Percentiles rank a stretch among this genome's conserved stretches.
phyloP scores from a whole-genome alignment of 2,329 filamentous ascomycete genomes.

The Fusarium tricinctum region DNA sequence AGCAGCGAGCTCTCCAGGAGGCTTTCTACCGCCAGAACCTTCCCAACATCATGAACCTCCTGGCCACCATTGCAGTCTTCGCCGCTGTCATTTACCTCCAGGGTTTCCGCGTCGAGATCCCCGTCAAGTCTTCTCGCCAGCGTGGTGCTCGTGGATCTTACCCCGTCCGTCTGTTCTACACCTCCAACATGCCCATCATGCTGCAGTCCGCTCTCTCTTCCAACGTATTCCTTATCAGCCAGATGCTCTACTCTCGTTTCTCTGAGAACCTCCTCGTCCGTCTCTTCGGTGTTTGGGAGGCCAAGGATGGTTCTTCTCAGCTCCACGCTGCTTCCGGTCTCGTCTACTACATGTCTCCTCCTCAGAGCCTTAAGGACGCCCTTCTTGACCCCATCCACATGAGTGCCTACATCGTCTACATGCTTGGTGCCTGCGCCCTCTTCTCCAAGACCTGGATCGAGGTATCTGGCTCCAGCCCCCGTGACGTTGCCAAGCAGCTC shows the following conservation, averaged over 20 bases:
- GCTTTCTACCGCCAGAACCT: conserved; percentile 99
- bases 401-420: conserved; percentile 94
- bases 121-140: conserved; percentile 99
- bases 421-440: conserved; percentile 96
- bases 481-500: conserved; percentile 98
- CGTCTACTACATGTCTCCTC: conserved; percentile 99
- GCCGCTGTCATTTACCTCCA: conserved; percentile 98
- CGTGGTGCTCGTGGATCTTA: conserved; percentile 98
- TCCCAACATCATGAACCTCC: conserved; percentile 98
- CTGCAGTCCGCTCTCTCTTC: conserved; percentile 97
- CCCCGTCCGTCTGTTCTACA: conserved; percentile 99
- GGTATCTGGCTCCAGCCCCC: conserved; percentile 96
- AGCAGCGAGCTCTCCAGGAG: conserved; percentile 97
- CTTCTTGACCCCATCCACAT: conserved; percentile 98
- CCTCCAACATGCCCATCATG: conserved; percentile 99
- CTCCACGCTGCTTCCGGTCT: conserved; percentile 93
- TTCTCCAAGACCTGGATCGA: conserved; percentile 99
- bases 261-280: conserved; percentile 98
- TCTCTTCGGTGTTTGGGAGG: conserved; percentile 98
- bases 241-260: conserved; percentile 99
- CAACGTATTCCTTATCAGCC: conserved; percentile 98
- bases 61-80: conserved; percentile 94
- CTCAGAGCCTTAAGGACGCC: conserved; percentile 96
- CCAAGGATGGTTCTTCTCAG: conserved; percentile 94
- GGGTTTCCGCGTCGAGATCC: conserved; percentile 99